These are phyloP conservation scores for Zygosaccharomyces lentus DNA, from an alignment of 805 yeast species.

Conservation along the genomic window DNA sequence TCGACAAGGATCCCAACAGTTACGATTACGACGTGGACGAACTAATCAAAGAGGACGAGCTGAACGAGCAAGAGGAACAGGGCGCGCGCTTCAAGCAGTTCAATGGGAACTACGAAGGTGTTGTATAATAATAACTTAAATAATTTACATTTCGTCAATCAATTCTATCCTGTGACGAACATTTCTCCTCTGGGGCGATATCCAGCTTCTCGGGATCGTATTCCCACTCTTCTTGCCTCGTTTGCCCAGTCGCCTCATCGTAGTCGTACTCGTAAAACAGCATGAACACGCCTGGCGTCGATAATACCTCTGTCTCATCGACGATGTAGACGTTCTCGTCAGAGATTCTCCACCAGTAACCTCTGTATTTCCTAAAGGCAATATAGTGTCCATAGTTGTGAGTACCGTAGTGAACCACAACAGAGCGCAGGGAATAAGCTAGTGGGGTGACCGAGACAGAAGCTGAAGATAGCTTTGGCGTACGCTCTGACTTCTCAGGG, in stretches of 20 bases:
- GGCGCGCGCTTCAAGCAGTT: constrained; percentile 12
- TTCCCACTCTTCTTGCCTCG: constrained; percentile 30
- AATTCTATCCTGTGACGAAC: background rate
- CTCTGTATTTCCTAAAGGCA: constrained; percentile 75
- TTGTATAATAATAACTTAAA: background rate
- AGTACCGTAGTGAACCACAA: constrained; percentile 89
- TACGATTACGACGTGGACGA: constrained; percentile 49
- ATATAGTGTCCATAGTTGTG: constrained; percentile 98
- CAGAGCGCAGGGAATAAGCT: constrained; percentile 72
- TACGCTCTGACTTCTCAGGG: background rate
- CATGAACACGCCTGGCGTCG: constrained; percentile 88
- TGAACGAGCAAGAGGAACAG: constrained; percentile 23
- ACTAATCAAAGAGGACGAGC: constrained; percentile 38
- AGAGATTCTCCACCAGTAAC: constrained; percentile 92
- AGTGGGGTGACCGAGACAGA: constrained; percentile 41
- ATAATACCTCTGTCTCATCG: constrained; percentile 72
- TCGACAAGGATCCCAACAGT: constrained; percentile 38
- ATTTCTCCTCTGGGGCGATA: constrained; percentile 8
- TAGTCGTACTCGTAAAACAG: constrained; percentile 70
- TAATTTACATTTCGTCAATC: background rate
- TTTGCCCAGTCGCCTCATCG: constrained; percentile 31
- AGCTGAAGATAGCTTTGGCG: constrained; percentile 8
- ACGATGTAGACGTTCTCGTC: constrained; percentile 85
- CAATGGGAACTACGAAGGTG: constrained; percentile 16
- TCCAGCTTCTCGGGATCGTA: constrained; percentile 21